Conservation (phyloP, 2,329 filamentous ascomycete species). For the Aureobasidium melanogenum region DNA sequence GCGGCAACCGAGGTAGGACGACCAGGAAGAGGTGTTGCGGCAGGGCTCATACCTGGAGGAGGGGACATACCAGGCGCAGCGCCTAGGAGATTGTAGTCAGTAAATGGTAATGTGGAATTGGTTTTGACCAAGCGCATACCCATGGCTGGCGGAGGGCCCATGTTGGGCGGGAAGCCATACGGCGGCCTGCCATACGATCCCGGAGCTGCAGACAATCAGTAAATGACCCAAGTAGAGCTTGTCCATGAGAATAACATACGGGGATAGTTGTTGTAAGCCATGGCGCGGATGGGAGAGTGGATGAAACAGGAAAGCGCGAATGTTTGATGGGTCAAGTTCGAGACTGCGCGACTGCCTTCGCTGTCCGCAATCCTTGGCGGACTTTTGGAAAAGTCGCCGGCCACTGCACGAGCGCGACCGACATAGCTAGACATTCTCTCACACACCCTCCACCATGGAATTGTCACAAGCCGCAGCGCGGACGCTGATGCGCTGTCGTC, state of each 20-base stretch:
- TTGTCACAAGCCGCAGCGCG: constrained; percentile 20
- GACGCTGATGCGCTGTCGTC: constrained; percentile 22
- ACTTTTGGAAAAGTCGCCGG: constrained; percentile 9
- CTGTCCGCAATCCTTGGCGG: constrained; percentile 5
- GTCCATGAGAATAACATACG: constrained; percentile 14
- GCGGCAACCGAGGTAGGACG: constrained; percentile 63
- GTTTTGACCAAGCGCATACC: constrained; percentile 45
- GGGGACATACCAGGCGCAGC: constrained; percentile 64
- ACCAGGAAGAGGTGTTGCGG: constrained; percentile 45
- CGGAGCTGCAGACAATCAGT: constrained; percentile 25
- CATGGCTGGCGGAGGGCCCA: constrained; percentile 73
- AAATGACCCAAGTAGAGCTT: not conserved
- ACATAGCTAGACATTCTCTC: not conserved
- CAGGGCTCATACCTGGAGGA: constrained; percentile 68
- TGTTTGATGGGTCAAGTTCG: not conserved
- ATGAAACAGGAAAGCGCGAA: not conserved
- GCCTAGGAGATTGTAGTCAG: constrained; percentile 29
- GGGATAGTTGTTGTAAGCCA: constrained; percentile 28
- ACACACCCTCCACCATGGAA: constrained; percentile 21
- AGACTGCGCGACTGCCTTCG: not conserved
- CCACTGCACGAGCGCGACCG: not conserved
- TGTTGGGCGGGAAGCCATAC: constrained; percentile 54
- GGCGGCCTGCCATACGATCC: constrained; percentile 58
- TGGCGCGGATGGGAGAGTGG: constrained; percentile 11
- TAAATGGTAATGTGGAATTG: not conserved